A percentile compares a stretch with the other conserved stretches of the same genome.
phyloP scores from a whole-genome alignment of 192 early-diverging fungal genomes.

The Cladochytrium replicatum region DNA sequence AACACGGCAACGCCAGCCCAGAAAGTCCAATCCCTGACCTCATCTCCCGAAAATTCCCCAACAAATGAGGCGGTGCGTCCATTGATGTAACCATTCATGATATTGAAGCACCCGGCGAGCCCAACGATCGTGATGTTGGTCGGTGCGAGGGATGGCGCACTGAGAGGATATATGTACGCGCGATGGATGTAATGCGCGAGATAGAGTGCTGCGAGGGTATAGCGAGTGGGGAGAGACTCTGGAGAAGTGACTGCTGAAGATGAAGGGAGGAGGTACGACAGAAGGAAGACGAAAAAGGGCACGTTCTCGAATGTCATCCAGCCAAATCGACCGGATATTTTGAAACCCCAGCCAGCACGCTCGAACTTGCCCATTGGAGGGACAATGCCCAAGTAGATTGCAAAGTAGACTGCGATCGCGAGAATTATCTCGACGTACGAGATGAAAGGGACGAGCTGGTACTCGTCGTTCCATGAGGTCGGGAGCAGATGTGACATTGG shows the following conservation, averaged over 20 bases:
- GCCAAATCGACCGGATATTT: slow-evolving; percentile 5
- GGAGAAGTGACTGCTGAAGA: no score
- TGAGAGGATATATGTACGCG: neutral
- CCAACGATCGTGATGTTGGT: neutral
- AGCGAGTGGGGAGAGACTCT: no score
- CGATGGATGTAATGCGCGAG: no score
- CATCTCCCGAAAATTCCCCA: neutral
- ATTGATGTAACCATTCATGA: slow-evolving; percentile 2
- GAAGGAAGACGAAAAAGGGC: slow-evolving; percentile 5
- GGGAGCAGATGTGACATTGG: no score
- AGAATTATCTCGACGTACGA: no score
- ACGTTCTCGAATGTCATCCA: slow-evolving; percentile 14
- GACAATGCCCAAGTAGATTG: no score
- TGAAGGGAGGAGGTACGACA: no score
- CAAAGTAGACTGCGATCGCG: no score
- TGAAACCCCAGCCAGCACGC: neutral
- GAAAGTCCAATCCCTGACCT: slow-evolving; percentile 1
- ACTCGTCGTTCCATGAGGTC: no score
- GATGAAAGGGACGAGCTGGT: no score
- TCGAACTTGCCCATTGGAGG: slow-evolving; percentile 6
- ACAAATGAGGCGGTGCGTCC: neutral
- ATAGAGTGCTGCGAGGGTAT: no score
- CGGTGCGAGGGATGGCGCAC: neutral
- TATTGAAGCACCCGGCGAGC: neutral
- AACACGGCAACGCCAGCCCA: slow-evolving; percentile 14